Conservation (phyloP, 176 grass and related monocot species). For the Dactylis glomerata region DNA sequence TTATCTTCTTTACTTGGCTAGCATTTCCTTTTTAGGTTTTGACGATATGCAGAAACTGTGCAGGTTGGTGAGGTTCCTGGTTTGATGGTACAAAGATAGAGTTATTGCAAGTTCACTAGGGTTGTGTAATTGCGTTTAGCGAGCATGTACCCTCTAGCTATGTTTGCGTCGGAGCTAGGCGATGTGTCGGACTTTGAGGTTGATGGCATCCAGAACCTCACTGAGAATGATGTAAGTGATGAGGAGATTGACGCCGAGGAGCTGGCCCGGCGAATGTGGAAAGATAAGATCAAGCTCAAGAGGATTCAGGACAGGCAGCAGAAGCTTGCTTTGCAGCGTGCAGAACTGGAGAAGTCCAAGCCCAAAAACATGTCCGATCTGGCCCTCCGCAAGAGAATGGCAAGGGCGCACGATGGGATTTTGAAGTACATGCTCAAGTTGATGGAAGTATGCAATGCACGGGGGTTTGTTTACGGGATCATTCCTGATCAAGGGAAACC, state of each 20-base stretch:
- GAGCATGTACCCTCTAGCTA: slow-evolving; percentile 49
- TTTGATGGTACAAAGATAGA: slow-evolving; percentile 5
- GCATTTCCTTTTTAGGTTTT: not conserved
- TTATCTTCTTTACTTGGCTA: not conserved
- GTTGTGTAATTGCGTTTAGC: not conserved
- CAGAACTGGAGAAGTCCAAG: slow-evolving; percentile 38
- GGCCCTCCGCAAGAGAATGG: slow-evolving; percentile 79
- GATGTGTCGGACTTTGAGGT: slow-evolving; percentile 64
- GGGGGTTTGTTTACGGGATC: slow-evolving; percentile 44
- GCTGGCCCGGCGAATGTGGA: slow-evolving; percentile 81
- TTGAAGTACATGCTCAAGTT: slow-evolving; percentile 96
- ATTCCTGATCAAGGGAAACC: slow-evolving; percentile 48
- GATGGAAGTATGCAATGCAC: slow-evolving; percentile 52
- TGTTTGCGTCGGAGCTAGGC: slow-evolving; percentile 44
- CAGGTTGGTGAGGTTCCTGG: slow-evolving; percentile 5
- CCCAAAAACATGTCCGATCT: slow-evolving; percentile 67
- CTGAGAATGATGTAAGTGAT: slow-evolving; percentile 91
- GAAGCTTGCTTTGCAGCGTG: slow-evolving; percentile 37
- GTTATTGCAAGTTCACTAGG: not conserved
- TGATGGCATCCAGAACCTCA: slow-evolving; percentile 53
- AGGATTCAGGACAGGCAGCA: slow-evolving; percentile 74
- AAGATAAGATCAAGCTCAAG: slow-evolving; percentile 79
- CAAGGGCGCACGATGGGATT: slow-evolving; percentile 87
- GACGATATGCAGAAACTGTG: slow-evolving; percentile 1
- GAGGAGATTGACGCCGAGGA: slow-evolving; percentile 85